phyloP scores from a whole-genome alignment of 345 rosid species.

The Zanthoxylum bungeanum region DNA sequence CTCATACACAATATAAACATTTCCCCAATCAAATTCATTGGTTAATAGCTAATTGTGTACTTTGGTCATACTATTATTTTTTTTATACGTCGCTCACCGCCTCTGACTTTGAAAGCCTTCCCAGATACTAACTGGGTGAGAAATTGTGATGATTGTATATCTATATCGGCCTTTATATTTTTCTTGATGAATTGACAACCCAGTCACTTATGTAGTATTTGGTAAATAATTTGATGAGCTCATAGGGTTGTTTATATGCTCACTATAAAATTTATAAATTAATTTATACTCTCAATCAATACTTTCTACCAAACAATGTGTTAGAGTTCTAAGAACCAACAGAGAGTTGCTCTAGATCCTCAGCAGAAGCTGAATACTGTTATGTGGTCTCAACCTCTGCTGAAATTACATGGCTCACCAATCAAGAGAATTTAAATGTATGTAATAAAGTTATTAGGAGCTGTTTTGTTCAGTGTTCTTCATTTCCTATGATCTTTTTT shows the following conservation, averaged over 20 bases:
- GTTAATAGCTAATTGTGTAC: neutral
- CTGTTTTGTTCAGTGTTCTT: too few species aligned
- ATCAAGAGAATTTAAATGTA: too few species aligned
- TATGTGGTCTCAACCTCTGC: neutral
- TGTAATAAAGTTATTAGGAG: too few species aligned
- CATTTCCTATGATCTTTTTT: too few species aligned
- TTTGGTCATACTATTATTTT: neutral
- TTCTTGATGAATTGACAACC: neutral
- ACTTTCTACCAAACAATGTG: too few species aligned
- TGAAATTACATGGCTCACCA: too few species aligned
- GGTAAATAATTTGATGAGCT: too few species aligned
- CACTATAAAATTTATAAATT: too few species aligned
- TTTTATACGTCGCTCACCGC: neutral
- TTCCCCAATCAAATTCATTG: neutral
- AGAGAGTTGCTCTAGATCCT: neutral
- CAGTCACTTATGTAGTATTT: too few species aligned
- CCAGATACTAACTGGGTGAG: neutral
- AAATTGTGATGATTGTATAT: neutral
- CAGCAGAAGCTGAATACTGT: neutral
- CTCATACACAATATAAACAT: neutral
- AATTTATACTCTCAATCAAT: too few species aligned
- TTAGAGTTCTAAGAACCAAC: neutral
- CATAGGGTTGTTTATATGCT: too few species aligned
- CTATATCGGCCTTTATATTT: neutral
- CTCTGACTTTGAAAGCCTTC: neutral